These are phyloP conservation scores for Gynandropsis gynandra DNA, from an alignment of 345 rosid genomes.

Conservation along the genomic window DNA sequence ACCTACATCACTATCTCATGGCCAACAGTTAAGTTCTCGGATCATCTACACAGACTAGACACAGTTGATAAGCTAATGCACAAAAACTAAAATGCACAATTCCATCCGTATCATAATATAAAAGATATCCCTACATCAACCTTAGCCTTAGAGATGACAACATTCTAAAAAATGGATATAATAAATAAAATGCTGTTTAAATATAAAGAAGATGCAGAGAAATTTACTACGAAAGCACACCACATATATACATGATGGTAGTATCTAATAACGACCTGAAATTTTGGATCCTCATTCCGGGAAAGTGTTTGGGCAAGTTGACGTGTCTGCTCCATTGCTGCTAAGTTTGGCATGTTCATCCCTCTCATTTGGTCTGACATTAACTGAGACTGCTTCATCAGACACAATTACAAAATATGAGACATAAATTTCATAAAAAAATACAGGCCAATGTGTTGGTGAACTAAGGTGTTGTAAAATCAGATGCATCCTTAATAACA, in stretches of 20 bases:
- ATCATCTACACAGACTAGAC: too few relatives aligned
- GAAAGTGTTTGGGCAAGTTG: conserved; percentile 91
- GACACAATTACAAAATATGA: conserved; percentile 10
- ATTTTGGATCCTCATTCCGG: conserved; percentile 85
- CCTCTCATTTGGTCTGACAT: conserved; percentile 63
- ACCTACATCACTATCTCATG: too few relatives aligned
- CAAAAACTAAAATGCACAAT: background rate
- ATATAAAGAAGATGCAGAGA: background rate
- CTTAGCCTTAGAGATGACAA: background rate
- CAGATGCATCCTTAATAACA: background rate
- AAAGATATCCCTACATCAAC: conserved; percentile 8
- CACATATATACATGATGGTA: background rate
- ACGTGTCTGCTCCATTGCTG: conserved; percentile 97
- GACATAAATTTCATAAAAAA: conserved; percentile 5
- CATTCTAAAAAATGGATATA: conserved; percentile 13
- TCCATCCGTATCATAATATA: background rate
- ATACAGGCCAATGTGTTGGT: conserved; percentile 6
- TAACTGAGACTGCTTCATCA: conserved; percentile 68
- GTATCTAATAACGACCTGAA: conserved; percentile 56
- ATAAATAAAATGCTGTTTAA: conserved; percentile 2
- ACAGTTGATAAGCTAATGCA: background rate
- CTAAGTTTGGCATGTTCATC: conserved; percentile 46
- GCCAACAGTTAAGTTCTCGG: too few relatives aligned
- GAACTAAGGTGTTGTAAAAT: conserved; percentile 7
- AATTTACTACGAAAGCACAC: conserved; percentile 5